Base-by-base conservation (phyloP, 352 stramenopile genomes). In the Aphanomyces cochlioides region DNA sequence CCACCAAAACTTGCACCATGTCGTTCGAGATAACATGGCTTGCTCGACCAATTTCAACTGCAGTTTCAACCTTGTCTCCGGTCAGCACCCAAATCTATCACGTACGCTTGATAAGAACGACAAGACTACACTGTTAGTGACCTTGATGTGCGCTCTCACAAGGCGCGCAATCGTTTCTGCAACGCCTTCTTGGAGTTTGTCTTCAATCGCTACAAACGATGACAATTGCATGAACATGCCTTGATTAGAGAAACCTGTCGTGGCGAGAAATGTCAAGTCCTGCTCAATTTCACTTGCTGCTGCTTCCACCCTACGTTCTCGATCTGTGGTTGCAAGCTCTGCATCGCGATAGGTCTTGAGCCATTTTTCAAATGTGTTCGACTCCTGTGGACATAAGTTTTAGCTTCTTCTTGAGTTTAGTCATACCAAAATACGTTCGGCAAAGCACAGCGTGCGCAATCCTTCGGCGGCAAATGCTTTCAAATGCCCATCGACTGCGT, bases 1-100 rank as follows among this genome's bases (percentile, higher is more conserved):
- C 77, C 7, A 93, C 60, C 1, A 90, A 76, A 5, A 90, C 74
- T 66, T 92, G 83, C 66, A 95, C 88, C 83, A 95, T 96, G 38
- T 81, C 79, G n/a, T 78, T 75, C 0, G 82, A 90, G 34, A 98
- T 78, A 8, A 98, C 82, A 19, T 84, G 80, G 67, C 87, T 96
- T 3, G 95, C 78, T 56, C 95, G 98, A 37, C 94, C 97, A 78
- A 99, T 99, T 79, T 99, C 97, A 40, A 99, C 91, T 5, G 97
- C 98, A 4, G 97, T 99, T 75, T 99, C 97, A n/a, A 97, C 82
- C 72, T 99, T 99, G 77, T 99, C 97, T 0, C 93, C 93, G 1
- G 93, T 98, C 19, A 98, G 79, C 3, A 98, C 92, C 90, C 92
- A 98, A 15, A 98, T 90, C 81, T 93, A 71, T 5, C 36, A 7